These are phyloP conservation scores for Psidium friedrichsthalianum DNA, from an alignment of 345 rosid species.

Conservation along the genomic window DNA sequence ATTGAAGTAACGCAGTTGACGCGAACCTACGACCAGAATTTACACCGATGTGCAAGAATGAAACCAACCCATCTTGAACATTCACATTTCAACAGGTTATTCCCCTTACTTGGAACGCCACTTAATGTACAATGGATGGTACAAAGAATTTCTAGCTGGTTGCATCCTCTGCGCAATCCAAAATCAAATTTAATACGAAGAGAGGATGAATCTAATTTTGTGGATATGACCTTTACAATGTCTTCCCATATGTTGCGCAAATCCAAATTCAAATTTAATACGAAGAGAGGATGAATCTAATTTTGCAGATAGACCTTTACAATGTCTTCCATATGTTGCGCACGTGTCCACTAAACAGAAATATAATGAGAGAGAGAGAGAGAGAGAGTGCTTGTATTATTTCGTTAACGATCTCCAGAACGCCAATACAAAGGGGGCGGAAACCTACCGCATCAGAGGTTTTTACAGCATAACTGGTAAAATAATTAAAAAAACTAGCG, in stretches of 20 bases:
- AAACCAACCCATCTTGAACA: neutral
- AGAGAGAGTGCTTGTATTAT: neutral
- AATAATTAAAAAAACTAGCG: neutral
- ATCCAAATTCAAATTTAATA: neutral
- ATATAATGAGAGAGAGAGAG: neutral
- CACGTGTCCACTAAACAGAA: neutral
- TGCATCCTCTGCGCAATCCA: neutral
- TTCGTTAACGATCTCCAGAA: neutral
- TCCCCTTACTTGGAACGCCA: neutral
- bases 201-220: neutral
- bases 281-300: neutral
- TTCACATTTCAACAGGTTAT: neutral
- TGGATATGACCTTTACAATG: neutral
- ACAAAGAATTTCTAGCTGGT: neutral
- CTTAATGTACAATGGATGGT: neutral
- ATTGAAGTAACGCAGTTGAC: neutral
- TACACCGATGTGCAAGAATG: neutral
- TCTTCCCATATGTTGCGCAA: neutral
- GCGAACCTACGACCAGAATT: neutral
- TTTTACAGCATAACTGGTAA: neutral
- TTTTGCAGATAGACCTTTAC: neutral
- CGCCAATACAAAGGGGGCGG: neutral
- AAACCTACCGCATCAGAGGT: neutral
- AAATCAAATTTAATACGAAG: neutral
- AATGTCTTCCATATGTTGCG: neutral